Evolutionary conservation across 129 eudicot species (phyloP).

Genomic region (Gnaphalium uliginosum): DNA sequence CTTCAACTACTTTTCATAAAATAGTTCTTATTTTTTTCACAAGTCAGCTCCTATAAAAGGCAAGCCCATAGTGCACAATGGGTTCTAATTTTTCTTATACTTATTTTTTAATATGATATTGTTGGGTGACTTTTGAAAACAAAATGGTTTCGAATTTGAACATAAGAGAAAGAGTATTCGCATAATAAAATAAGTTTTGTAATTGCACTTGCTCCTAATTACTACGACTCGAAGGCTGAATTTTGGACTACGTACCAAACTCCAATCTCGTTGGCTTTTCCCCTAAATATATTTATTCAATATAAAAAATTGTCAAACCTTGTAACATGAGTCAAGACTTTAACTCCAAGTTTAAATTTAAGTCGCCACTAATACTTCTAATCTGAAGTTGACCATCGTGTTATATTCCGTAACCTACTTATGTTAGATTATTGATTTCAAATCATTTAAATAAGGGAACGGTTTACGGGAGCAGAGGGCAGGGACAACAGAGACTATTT

Average conservation of each 20-base stretch:
- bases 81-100: no score
- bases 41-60: no score
- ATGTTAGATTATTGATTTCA: no score
- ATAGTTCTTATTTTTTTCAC: no score
- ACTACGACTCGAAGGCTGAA: conserved; percentile 10
- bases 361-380: neutral
- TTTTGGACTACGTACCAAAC: conserved; percentile 31
- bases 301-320: conserved; percentile 16
- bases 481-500: no score
- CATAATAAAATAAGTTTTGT: neutral
- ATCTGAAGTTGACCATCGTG: conserved; percentile 12
- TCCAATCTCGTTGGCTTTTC: conserved; percentile 26
- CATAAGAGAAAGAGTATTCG: neutral
- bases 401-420: no score
- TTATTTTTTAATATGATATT: no score
- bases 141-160: neutral
- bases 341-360: neutral
- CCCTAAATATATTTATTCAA: conserved; percentile 22
- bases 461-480: no score
- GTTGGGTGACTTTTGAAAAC: neutral
- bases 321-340: neutral
- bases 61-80: no score
- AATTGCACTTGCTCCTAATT: conserved; percentile 36
- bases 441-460: no score
- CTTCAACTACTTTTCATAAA: no score